Base-by-base conservation (phyloP, 371 early-diverging fungal genomes). In the Chytridium lagenaria region DNA sequence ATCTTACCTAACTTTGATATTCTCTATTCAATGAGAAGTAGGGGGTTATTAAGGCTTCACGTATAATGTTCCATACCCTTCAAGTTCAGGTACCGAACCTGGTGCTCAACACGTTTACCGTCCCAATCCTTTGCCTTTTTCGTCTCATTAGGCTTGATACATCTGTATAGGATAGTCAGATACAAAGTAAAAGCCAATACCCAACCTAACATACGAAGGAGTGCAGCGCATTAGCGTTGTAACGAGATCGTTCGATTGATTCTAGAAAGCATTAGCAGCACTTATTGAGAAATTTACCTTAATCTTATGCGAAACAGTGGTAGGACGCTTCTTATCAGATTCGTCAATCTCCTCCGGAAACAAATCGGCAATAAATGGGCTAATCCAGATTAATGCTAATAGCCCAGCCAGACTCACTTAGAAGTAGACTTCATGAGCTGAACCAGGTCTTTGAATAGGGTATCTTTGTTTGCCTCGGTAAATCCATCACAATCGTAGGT, bases 401-500 rank as follows among this genome's bases (percentile, higher is more conserved):
- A 64, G n/a, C 37, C 30, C 50, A 15, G 31, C 50, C 7, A 44
- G 22, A 38, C 71, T 67, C 69, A 79, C 81, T 78, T 80, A 38
- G 67, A 67, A 3, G 79, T 86, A 30, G 79, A 85, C 72, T 93
- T 90, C 82, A 93, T 90, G 75, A 95, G 85, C 44, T 78, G 74
- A 1, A 84, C 71, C 64, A 86, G 86, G 80, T 98, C 98, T 81
- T 94, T 94, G 78, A 93, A 86, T 31, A 98, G 86, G 33, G 95
- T 90, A 77, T 99, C 99, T 83, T 95, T 98, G 87, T 99, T 99
- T 81, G 98, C 96, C 77, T 98, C 98, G 0, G 98, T 94, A 92
- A 99, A 99, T 0, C 97, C 97, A 23, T 92, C 90, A 34, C 95
- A 89, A 73, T 92, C 90, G 86, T 99, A 99, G 0, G 83, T 81